Evolutionary conservation across 2,329 filamentous ascomycete species (phyloP).

Genomic region (Penicillium sp.): DNA sequence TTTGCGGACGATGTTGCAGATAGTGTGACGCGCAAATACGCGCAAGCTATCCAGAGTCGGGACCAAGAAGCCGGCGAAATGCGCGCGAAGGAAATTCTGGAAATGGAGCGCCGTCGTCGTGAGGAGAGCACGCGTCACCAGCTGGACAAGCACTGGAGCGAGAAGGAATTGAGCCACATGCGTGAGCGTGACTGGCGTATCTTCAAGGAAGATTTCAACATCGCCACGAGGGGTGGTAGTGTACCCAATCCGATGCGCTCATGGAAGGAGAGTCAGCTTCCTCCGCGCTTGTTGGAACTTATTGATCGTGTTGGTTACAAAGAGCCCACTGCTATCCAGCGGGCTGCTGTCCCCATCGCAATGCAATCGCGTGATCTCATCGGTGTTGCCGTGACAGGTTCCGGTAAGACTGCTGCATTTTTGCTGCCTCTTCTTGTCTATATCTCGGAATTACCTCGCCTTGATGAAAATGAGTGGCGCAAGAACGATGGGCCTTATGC

Average conservation of each 20-base stretch:
- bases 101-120: constrained; percentile 77
- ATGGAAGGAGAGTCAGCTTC: constrained; percentile 84
- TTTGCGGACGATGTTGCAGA: constrained; percentile 62
- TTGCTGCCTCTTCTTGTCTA: constrained; percentile 89
- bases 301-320: constrained; percentile 84
- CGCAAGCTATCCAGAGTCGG: constrained; percentile 70
- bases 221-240: constrained; percentile 85
- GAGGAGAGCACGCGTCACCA: constrained; percentile 72
- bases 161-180: constrained; percentile 92
- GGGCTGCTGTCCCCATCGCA: constrained; percentile 93
- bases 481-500: constrained; percentile 96
- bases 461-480: constrained; percentile 77
- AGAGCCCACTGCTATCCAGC: constrained; percentile 87
- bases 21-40: constrained; percentile 55
- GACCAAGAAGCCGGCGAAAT: constrained; percentile 75
- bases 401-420: constrained; percentile 96
- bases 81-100: constrained; percentile 76
- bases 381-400: constrained; percentile 95
- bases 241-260: constrained; percentile 96
- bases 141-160: constrained; percentile 91
- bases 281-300: constrained; percentile 74
- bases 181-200: constrained; percentile 98
- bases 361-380: constrained; percentile 93
- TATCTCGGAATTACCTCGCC: constrained; percentile 82
- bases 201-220: constrained; percentile 99